Evolutionary conservation across 2,329 filamentous ascomycete genomes (phyloP), one percentile per base, ranked within the genome.

Genomic region (Teratosphaeria destructans): DNA sequence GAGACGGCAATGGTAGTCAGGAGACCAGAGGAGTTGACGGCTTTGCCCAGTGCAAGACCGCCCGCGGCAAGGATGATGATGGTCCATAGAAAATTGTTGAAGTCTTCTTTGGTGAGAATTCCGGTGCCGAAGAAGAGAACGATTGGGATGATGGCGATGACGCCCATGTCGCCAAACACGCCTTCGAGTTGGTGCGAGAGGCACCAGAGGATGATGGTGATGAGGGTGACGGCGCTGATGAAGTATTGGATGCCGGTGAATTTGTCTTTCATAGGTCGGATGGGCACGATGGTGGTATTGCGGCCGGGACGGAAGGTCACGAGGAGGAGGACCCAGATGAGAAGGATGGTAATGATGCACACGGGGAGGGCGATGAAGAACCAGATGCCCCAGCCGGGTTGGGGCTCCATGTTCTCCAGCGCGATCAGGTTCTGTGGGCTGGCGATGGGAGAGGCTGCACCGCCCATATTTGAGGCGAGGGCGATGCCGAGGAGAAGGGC

Each of bases 41-140:
- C 89, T 73, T 95, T 96, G 59, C 94, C 94, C 0, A 99, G 84
- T 1, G 91, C 91, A 37, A 99, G 78, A 7, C 94, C 94, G 54
- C 94, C 94, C 0, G 94, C 93, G 0, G 94, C 94, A 23, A 99
- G 86, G 69, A 99, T 97, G 75, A 99, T 96, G 75, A 99, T 99
- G 23, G 95, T 99, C 94, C 94, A 99, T 47, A 96, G 87, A 75
- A 99, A 99, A 75, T 99, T 99, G 79, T 99, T 99, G 73, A 99
- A 99, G 76, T 99, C 94, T 75, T 97, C 94, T 76, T 97, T 99
- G 55, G 92, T 97, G 35, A 99, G 80, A 65, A 97, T 93, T 11
- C 94, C 94, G 1, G 91, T 92, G 58, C 94, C 94, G 68, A 99
- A 99, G 81, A 99, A 99, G 52, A 96, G 80, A 3, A 95, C 88